phyloP scores from a whole-genome alignment of 2,329 filamentous ascomycete species.

The Trichoderma sp. region DNA sequence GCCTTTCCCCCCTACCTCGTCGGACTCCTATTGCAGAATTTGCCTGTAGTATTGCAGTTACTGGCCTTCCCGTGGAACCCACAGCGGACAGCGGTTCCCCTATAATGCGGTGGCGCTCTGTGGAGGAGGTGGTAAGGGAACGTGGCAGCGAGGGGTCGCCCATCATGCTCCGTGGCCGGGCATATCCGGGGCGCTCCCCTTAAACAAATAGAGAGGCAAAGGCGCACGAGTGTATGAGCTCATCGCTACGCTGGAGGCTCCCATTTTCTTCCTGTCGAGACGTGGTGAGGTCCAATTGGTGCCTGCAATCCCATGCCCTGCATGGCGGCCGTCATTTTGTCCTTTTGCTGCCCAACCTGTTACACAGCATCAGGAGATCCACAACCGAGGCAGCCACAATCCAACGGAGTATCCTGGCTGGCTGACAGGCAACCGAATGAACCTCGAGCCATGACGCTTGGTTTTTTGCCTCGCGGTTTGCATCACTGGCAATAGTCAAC shows the following conservation, averaged over 20 bases:
- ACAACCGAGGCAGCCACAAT: constrained; percentile 7
- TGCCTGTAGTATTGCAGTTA: not conserved
- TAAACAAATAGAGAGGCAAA: not conserved
- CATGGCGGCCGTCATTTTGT: constrained; percentile 27
- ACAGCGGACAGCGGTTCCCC: constrained; percentile 10
- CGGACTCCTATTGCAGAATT: constrained; percentile 1
- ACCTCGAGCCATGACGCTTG: constrained; percentile 1
- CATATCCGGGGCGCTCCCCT: constrained; percentile 11
- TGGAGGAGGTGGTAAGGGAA: constrained; percentile 22
- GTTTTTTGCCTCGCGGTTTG: not conserved
- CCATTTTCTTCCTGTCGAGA: constrained; percentile 20
- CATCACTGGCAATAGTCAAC: constrained; percentile 7
- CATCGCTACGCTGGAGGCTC: constrained; percentile 21
- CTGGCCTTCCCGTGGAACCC: constrained; percentile 4
- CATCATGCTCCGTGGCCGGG: constrained; percentile 12
- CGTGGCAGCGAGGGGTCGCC: constrained; percentile 22
- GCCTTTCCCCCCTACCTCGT: constrained; percentile 1
- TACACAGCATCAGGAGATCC: constrained; percentile 21
- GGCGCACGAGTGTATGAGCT: not conserved
- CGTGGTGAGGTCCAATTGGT: constrained; percentile 36
- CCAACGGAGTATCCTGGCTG: constrained; percentile 18
- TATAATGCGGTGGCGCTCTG: constrained; percentile 12
- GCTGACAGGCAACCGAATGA: constrained; percentile 6
- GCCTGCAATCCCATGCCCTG: constrained; percentile 13
- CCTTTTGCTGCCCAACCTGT: constrained; percentile 35